Evolutionary conservation across 2,329 filamentous ascomycete genomes (phyloP), one percentile per base, ranked within the genome.

Genomic region (Parafenestella ontariensis): DNA sequence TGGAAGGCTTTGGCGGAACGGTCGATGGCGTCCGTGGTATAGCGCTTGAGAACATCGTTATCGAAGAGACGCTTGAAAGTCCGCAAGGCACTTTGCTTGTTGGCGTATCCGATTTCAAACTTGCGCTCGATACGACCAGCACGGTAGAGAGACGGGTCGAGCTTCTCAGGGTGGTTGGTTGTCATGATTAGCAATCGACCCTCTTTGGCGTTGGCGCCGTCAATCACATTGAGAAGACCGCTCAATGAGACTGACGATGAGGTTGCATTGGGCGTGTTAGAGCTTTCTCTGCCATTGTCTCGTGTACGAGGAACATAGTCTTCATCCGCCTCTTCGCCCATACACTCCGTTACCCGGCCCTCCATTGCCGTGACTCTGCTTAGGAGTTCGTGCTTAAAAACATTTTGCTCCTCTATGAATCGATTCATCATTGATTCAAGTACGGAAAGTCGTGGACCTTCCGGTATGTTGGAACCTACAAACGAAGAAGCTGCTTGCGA

Each of bases 111-210:
- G 17, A 69, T 57, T 8, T 97, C 93, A 70, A 97, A 96, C 84
- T 96, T 96, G 70, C 54, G 84, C 64, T 91, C 88, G 5, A 91
- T 85, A 3, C 89, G 81, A 1, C 89, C 89, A 0, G 89, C 88
- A 0, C 89, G 82, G 40, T 91, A 86, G 4, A 94, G 81, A 0
- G 89, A 89, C 40, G 87, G 82, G 68, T 92, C 89, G 0, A 93
- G 83, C 15, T 83, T 80, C 62, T 92, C 86, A 2, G 88, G 87
- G 53, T 86, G 83, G 74, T 93, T 93, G 36, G 89, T 91, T 0
- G 89, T 92, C 87, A 92, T 91, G 76, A 92, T 86, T 24, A 93
- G 81, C 17, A 93, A 83, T 41, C 89, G 84, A 34, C 89, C 89
- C 75, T 92, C 89, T 64, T 90, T 88, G 5, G 87, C 89, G 2